Percentiles rank a stretch among this genome's conserved stretches.
phyloP scores from a whole-genome alignment of 768 basidiomycete genomes.

The Pilatotrama ljubarskyi region DNA sequence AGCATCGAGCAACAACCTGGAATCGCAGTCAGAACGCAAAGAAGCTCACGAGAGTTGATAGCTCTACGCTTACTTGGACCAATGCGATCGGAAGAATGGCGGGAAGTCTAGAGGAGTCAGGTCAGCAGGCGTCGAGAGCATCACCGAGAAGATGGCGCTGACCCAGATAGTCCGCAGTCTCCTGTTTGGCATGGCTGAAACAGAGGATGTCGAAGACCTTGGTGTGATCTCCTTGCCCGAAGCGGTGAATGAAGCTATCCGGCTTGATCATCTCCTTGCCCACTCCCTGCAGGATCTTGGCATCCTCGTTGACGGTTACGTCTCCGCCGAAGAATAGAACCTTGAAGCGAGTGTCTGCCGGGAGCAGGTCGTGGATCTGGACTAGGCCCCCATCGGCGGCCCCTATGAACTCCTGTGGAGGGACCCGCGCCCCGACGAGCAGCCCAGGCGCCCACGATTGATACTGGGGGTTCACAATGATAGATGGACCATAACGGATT shows the following conservation, averaged over 20 bases:
- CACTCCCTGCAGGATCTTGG: slow-evolving; percentile 19
- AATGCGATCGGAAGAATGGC: slow-evolving; percentile 48
- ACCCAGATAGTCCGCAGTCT: slow-evolving; percentile 15
- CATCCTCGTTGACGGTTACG: slow-evolving; percentile 25
- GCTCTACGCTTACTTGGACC: slow-evolving; percentile 50
- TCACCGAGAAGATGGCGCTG: too few species aligned
- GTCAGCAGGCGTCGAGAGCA: too few species aligned
- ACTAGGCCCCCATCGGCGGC: slow-evolving; percentile 46
- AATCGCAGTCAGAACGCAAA: background rate
- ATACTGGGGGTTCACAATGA: slow-evolving; percentile 34
- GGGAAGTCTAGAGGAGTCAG: slow-evolving; percentile 46
- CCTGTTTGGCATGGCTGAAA: slow-evolving; percentile 15
- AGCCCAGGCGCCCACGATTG: slow-evolving; percentile 42
- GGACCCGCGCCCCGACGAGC: slow-evolving; percentile 49
- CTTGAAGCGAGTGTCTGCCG: slow-evolving; percentile 50
- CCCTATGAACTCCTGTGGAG: slow-evolving; percentile 47
- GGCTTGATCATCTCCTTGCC: slow-evolving; percentile 21
- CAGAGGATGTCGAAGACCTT: slow-evolving; percentile 20
- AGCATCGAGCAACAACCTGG: slow-evolving; percentile 64
- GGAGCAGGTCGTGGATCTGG: slow-evolving; percentile 54
- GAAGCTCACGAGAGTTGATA: background rate
- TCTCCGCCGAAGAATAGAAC: slow-evolving; percentile 49
- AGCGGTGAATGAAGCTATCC: slow-evolving; percentile 23
- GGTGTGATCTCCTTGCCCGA: slow-evolving; percentile 1
- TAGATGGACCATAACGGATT: slow-evolving; percentile 48